phyloP scores from a whole-genome alignment of 2,329 filamentous ascomycete species.

The Pseudocercospora eumusae region DNA sequence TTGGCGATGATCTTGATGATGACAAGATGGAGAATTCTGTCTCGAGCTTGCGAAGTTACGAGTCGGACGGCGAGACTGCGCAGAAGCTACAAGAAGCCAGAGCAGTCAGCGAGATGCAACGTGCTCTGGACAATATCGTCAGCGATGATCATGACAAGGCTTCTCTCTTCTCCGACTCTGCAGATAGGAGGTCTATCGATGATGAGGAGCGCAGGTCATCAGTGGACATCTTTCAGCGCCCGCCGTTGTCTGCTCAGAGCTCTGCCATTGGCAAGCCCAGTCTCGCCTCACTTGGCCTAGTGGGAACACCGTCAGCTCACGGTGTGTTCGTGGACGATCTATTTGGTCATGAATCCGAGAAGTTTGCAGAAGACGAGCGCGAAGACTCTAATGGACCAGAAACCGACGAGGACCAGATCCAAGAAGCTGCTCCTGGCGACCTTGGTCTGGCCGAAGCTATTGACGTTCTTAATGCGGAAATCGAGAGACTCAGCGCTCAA shows the following conservation, averaged over 20 bases:
- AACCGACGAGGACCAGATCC: constrained; percentile 76
- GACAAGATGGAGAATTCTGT: constrained; percentile 76
- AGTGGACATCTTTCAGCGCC: constrained; percentile 23
- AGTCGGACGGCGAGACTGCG: constrained; percentile 64
- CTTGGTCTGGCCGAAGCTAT: constrained; percentile 92
- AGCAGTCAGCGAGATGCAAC: constrained; percentile 90
- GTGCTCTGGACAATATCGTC: constrained; percentile 88
- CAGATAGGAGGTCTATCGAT: constrained; percentile 59
- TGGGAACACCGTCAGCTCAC: constrained; percentile 81
- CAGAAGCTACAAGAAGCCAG: constrained; percentile 61
- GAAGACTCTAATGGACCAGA: constrained; percentile 66
- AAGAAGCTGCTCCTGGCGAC: constrained; percentile 92
- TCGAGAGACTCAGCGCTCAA: constrained; percentile 83
- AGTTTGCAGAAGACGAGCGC: constrained; percentile 80
- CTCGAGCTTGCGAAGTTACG: constrained; percentile 78
- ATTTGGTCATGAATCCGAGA: constrained; percentile 85
- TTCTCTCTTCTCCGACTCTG: constrained; percentile 63
- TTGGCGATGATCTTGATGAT: constrained; percentile 73
- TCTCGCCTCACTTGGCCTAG: constrained; percentile 84
- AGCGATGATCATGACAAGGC: constrained; percentile 68
- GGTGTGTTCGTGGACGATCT: constrained; percentile 94
- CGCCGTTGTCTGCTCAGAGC: constrained; percentile 12
- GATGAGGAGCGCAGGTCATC: constrained; percentile 23
- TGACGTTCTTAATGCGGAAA: constrained; percentile 80
- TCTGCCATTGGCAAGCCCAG: constrained; percentile 68